These are phyloP conservation scores for Cyclotella atomus DNA, from an alignment of 108 stramenopile species.

Conservation along the genomic window DNA sequence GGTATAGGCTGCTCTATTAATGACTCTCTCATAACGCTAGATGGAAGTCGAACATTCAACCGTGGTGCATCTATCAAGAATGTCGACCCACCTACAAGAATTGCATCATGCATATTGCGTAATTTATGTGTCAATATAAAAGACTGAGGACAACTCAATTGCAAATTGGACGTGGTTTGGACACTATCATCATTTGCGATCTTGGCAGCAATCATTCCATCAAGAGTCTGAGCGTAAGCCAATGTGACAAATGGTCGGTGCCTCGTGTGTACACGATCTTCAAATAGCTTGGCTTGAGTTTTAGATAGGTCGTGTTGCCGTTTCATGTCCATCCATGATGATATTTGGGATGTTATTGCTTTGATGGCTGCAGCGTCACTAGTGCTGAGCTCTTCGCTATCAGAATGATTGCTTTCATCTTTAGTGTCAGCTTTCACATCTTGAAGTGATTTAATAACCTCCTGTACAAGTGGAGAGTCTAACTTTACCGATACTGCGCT, in stretches of 20 bases:
- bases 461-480: neutral
- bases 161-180: slow-evolving; percentile 52
- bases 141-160: slow-evolving; percentile 65
- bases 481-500: neutral
- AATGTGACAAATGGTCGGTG: slow-evolving; percentile 71
- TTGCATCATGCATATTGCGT: slow-evolving; percentile 77
- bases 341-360: slow-evolving; percentile 26
- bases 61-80: slow-evolving; percentile 73
- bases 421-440: neutral
- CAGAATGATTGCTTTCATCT: neutral
- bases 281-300: slow-evolving; percentile 1
- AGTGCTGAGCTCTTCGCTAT: slow-evolving; percentile 1
- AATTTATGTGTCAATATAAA: slow-evolving; percentile 72
- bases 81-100: slow-evolving; percentile 78
- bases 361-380: slow-evolving; percentile 3
- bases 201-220: slow-evolving; percentile 72
- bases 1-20: slow-evolving; percentile 63
- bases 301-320: slow-evolving; percentile 1
- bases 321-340: slow-evolving; percentile 26
- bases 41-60: slow-evolving; percentile 65
- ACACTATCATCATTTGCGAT: slow-evolving; percentile 11
- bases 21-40: neutral
- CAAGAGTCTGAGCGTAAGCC: slow-evolving; percentile 78
- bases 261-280: neutral
- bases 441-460: neutral